Evolutionary conservation across 2,329 filamentous ascomycete species (phyloP).

Genomic region (Emergomyces orientalis): DNA sequence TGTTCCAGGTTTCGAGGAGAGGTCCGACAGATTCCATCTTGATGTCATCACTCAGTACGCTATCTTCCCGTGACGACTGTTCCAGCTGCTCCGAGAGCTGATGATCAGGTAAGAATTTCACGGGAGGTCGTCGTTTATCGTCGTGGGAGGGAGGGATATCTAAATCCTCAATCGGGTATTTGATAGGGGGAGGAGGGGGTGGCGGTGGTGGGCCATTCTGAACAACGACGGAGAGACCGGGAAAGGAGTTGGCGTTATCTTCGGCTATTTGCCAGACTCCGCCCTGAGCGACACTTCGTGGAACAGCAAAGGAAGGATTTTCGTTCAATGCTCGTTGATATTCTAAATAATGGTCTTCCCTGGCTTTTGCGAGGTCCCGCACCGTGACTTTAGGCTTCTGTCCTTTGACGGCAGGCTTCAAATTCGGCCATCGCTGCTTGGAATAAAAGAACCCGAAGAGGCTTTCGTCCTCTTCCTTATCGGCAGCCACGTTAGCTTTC

Average conservation of each 20-base stretch:
- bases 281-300: constrained; percentile 14
- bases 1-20: constrained; percentile 89
- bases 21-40: constrained; percentile 77
- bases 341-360: constrained; percentile 41
- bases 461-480: constrained; percentile 43
- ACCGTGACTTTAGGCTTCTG: constrained; percentile 49
- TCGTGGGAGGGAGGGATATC: constrained; percentile 62
- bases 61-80: constrained; percentile 27
- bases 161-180: constrained; percentile 92
- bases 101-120: constrained; percentile 68
- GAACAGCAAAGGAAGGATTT: constrained; percentile 32
- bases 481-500: constrained; percentile 62
- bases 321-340: constrained; percentile 40
- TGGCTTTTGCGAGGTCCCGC: constrained; percentile 39
- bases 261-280: background rate
- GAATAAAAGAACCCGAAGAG: constrained; percentile 45
- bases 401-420: constrained; percentile 64
- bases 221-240: constrained; percentile 31
- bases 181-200: constrained; percentile 65
- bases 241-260: constrained; percentile 20
- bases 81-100: constrained; percentile 42
- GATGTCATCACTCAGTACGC: constrained; percentile 41
- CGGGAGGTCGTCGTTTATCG: constrained; percentile 54
- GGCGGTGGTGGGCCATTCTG: constrained; percentile 46
- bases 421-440: constrained; percentile 52